Evolutionary conservation across 2,329 filamentous ascomycete species (phyloP).

Genomic region (Neurospora crassa): DNA sequence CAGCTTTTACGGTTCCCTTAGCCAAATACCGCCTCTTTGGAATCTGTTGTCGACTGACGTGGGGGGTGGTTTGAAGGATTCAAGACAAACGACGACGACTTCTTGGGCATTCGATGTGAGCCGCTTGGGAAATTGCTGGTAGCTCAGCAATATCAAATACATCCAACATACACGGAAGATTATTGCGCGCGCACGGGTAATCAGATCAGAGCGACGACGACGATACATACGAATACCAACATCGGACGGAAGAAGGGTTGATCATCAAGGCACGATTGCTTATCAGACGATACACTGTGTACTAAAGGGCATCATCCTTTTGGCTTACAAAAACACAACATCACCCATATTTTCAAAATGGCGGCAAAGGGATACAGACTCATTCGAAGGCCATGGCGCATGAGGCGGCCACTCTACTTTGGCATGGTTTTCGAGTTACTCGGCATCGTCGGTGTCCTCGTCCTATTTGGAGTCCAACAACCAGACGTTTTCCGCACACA

Average conservation of each 20-base stretch:
- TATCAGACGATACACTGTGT: not conserved
- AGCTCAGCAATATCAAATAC: not conserved
- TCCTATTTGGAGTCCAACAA: slow-evolving; percentile 64
- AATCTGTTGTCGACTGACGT: not conserved
- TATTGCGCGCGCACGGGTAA: not conserved
- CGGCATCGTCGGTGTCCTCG: slow-evolving; percentile 54
- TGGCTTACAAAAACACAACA: not conserved
- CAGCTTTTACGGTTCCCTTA: not conserved
- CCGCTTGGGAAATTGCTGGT: not conserved
- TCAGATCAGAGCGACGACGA: not conserved
- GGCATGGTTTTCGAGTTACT: slow-evolving; percentile 58
- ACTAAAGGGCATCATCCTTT: not conserved
- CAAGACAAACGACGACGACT: not conserved
- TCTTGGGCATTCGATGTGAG: not conserved
- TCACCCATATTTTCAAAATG: slow-evolving; percentile 21
- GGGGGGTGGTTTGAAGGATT: not conserved
- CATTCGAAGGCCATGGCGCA: slow-evolving; percentile 50
- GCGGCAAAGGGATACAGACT: slow-evolving; percentile 35
- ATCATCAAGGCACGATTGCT: not conserved
- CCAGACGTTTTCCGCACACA: slow-evolving; percentile 63
- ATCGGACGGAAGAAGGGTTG: not conserved
- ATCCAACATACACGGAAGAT: not conserved
- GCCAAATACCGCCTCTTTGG: not conserved
- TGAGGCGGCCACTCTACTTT: slow-evolving; percentile 47
- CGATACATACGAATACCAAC: not conserved